phyloP scores from a whole-genome alignment of 139 green algal genomes.

The Raphidocelis subcapitata region DNA sequence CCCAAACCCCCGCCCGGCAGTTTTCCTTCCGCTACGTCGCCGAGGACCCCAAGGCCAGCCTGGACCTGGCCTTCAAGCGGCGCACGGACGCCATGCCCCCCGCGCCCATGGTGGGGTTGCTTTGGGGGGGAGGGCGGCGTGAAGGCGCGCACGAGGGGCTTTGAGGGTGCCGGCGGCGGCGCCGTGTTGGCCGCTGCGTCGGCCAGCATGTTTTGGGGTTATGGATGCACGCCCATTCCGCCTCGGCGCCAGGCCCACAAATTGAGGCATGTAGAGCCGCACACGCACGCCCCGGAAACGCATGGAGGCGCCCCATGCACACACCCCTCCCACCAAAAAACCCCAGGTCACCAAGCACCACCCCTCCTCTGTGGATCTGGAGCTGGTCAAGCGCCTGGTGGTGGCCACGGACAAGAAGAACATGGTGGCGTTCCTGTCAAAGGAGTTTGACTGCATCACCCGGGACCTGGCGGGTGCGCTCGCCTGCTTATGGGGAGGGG shows the following conservation, averaged over 20 bases:
- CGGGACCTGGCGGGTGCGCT: conserved; percentile 37
- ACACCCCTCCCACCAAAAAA: background rate
- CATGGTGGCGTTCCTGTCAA: conserved; percentile 76
- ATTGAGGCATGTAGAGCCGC: too few relatives aligned
- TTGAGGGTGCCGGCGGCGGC: background rate
- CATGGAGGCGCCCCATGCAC: too few relatives aligned
- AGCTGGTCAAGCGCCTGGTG: conserved; percentile 89
- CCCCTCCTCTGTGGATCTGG: conserved; percentile 86
- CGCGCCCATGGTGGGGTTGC: conserved; percentile 6
- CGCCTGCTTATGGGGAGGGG: too few relatives aligned
- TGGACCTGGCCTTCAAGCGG: conserved; percentile 77
- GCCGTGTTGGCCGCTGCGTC: too few relatives aligned
- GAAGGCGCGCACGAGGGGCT: background rate
- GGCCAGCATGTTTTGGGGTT: too few relatives aligned
- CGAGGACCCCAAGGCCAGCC: conserved; percentile 50
- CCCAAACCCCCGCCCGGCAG: background rate
- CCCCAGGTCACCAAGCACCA: conserved; percentile 78
- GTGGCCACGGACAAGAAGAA: conserved; percentile 47
- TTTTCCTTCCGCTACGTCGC: conserved; percentile 20
- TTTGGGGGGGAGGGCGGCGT: background rate
- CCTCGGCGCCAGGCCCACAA: too few relatives aligned
- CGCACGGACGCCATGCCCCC: conserved; percentile 89
- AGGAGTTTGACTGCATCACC: conserved; percentile 86
- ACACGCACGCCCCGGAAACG: too few relatives aligned
- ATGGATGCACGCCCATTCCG: too few relatives aligned